Percentiles rank a stretch among this genome's conserved stretches.
These are phyloP conservation scores for Colletotrichum aenigma DNA, from an alignment of 2,329 filamentous ascomycete genomes.

Conservation along the genomic window DNA sequence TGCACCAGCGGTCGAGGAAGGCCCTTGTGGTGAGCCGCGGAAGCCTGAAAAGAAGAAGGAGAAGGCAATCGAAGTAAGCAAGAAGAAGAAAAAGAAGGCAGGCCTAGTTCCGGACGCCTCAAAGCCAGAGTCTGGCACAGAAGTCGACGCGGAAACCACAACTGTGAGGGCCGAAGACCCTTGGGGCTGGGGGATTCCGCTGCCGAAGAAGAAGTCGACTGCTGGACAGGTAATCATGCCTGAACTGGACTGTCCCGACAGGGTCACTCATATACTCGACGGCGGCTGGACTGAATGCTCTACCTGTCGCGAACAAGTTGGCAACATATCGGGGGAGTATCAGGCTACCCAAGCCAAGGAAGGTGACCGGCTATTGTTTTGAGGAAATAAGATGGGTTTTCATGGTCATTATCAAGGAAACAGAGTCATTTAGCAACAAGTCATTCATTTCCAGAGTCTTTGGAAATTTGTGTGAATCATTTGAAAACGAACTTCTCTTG, in stretches of 20 bases:
- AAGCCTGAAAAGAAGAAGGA: too few relatives aligned
- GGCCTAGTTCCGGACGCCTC: too few relatives aligned
- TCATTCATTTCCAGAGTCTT: neutral
- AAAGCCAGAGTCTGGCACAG: too few relatives aligned
- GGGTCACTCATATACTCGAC: neutral
- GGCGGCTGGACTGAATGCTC: neutral
- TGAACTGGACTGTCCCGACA: neutral
- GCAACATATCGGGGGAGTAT: neutral
- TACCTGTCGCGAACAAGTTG: neutral
- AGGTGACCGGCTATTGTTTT: neutral
- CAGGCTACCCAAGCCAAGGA: neutral
- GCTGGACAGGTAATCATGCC: too few relatives aligned
- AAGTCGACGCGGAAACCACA: too few relatives aligned
- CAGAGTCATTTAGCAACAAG: neutral
- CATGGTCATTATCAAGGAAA: neutral
- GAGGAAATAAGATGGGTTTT: neutral
- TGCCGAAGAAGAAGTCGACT: neutral
- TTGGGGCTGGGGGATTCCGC: neutral
- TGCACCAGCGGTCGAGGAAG: too few relatives aligned
- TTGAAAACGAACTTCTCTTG: neutral
- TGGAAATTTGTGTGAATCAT: neutral
- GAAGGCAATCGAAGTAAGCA: too few relatives aligned
- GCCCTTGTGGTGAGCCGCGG: too few relatives aligned
- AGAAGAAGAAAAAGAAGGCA: too few relatives aligned
- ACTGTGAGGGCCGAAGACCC: too few relatives aligned